phyloP scores from a whole-genome alignment of 2,329 filamentous ascomycete genomes.

The Microdochium nivale region DNA sequence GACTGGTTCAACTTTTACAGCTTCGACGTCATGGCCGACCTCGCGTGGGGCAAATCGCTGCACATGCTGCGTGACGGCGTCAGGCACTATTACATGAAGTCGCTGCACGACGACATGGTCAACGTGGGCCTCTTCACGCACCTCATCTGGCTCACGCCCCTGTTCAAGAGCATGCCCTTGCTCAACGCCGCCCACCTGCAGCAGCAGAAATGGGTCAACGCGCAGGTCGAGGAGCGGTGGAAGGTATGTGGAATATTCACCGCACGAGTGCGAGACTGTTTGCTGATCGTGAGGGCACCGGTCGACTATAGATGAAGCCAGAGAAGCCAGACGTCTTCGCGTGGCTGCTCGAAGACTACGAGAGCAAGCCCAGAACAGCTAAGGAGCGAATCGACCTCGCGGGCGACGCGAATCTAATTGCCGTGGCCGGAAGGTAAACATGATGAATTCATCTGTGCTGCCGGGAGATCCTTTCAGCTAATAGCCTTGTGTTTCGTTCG shows the following conservation, averaged over 20 bases:
- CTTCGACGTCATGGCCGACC: slow-evolving; percentile 23
- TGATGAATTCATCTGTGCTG: too few relatives aligned
- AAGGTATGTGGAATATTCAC: too few relatives aligned
- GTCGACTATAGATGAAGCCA: not conserved
- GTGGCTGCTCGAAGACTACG: not conserved
- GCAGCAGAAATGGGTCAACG: slow-evolving; percentile 7
- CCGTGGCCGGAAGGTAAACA: not conserved
- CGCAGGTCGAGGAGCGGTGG: slow-evolving; percentile 5
- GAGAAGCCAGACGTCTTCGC: not conserved
- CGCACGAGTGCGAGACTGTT: too few relatives aligned
- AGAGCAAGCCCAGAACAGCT: not conserved
- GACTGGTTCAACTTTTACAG: slow-evolving; percentile 20
- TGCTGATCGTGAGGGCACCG: too few relatives aligned
- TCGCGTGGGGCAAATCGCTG: slow-evolving; percentile 22
- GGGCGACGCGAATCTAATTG: not conserved
- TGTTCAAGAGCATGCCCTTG: slow-evolving; percentile 9
- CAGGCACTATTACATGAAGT: slow-evolving; percentile 8
- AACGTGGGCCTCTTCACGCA: slow-evolving; percentile 8
- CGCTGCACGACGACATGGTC: slow-evolving; percentile 9
- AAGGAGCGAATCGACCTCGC: not conserved
- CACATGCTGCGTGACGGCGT: slow-evolving; percentile 14
- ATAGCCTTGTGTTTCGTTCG: too few relatives aligned
- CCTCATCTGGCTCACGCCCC: slow-evolving; percentile 10
- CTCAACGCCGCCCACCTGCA: slow-evolving; percentile 5
- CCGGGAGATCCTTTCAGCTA: too few relatives aligned